Conservation (phyloP, 805 yeast species). For the Spencermartinsiella europaea region DNA sequence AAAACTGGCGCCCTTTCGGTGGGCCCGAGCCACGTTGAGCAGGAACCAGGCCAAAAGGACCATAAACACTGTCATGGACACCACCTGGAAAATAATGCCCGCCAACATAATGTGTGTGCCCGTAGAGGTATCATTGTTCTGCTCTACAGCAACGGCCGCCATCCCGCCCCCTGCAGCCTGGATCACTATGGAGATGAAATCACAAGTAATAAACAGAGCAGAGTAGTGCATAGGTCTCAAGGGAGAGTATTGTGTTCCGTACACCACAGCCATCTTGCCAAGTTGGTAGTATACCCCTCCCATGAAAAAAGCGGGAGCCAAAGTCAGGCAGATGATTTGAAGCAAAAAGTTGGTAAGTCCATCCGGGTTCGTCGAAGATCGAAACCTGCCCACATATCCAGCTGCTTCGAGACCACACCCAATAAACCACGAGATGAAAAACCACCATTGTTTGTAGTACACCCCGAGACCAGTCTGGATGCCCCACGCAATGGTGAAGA, state of each 20-base stretch:
- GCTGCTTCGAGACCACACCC: conserved; percentile 57
- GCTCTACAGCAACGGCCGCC: conserved; percentile 45
- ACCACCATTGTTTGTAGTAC: conserved; percentile 58
- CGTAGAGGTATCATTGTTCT: conserved; percentile 27
- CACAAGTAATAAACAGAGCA: conserved; percentile 60
- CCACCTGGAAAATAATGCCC: conserved; percentile 74
- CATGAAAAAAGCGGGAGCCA: conserved; percentile 81
- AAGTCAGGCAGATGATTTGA: conserved; percentile 64
- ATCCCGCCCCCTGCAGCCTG: conserved; percentile 78
- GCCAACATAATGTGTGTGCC: conserved; percentile 73
- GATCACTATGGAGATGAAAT: conserved; percentile 54
- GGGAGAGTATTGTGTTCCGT: conserved; percentile 49
- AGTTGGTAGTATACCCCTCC: conserved; percentile 74
- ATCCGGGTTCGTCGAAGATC: conserved; percentile 37
- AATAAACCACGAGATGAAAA: conserved; percentile 49
- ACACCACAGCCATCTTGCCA: conserved; percentile 60
- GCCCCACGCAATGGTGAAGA: conserved; percentile 46
- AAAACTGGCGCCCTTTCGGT: conserved; percentile 3
- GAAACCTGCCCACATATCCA: conserved; percentile 61
- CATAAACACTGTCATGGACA: conserved; percentile 59
- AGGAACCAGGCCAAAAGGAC: conserved; percentile 44
- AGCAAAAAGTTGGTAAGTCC: conserved; percentile 44
- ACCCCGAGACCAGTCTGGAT: conserved; percentile 41
- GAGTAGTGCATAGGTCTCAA: conserved; percentile 57
- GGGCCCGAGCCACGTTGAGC: neutral